Percentiles rank a stretch among this genome's conserved stretches.
Conservation (phyloP, 164 flowering plant genomes). For the Umbellularia californica region DNA sequence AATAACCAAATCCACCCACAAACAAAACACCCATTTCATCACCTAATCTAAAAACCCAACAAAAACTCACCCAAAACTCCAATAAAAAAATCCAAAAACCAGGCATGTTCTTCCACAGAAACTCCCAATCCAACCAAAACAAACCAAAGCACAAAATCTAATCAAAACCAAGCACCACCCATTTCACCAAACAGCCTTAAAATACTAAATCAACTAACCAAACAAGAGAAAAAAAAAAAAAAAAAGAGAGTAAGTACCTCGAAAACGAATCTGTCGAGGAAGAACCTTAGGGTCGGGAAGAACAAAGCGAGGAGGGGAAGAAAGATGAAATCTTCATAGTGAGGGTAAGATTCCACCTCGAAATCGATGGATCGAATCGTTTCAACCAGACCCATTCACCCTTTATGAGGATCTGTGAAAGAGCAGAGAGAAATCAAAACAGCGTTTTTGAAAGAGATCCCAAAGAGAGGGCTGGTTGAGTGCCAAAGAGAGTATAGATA, state of each 20-base stretch:
- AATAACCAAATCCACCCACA: no score
- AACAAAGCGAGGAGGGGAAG: conserved; percentile 60
- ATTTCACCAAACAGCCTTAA: not conserved
- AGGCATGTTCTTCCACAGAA: no score
- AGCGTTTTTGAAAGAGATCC: not conserved
- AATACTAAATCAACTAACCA: not conserved
- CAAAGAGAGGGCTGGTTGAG: not conserved
- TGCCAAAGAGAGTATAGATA: not conserved
- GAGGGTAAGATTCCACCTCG: conserved; percentile 67
- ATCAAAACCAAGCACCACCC: not conserved
- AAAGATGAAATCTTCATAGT: conserved; percentile 47
- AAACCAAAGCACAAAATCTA: not conserved
- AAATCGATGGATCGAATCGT: conserved; percentile 20
- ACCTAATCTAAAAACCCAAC: no score
- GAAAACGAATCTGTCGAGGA: conserved; percentile 74
- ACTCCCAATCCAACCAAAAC: no score
- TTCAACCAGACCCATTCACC: not conserved
- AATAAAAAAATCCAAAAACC: no score
- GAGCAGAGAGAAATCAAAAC: not conserved
- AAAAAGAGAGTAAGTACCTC: conserved; percentile 38
- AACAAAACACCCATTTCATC: no score
- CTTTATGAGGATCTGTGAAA: not conserved
- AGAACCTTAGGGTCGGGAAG: conserved; percentile 65
- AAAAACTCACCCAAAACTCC: no score
- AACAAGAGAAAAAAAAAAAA: no score